Percentiles rank a stretch among this genome's conserved stretches.
phyloP scores from a whole-genome alignment of 176 grass and related monocot species.

The Tillandsia leiboldiana region DNA sequence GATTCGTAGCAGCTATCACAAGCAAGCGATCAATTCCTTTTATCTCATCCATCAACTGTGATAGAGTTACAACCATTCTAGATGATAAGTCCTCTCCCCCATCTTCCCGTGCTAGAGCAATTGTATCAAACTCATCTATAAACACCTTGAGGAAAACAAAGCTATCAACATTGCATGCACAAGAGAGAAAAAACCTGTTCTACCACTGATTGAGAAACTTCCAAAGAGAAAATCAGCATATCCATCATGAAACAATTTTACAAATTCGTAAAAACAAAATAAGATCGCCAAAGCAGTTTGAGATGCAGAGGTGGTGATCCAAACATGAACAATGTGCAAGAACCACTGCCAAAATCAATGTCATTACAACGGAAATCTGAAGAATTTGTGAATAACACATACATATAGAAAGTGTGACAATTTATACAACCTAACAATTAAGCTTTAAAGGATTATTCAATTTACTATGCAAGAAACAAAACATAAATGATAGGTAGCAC shows the following conservation, averaged over 20 bases:
- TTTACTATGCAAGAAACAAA: too few species aligned
- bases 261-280: background rate
- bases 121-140: slow-evolving; percentile 96
- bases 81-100: slow-evolving; percentile 73
- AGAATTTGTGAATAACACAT: too few species aligned
- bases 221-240: background rate
- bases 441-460: too few species aligned
- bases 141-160: slow-evolving; percentile 51
- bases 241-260: background rate
- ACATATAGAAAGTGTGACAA: too few species aligned
- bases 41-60: slow-evolving; percentile 92
- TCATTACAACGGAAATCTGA: too few species aligned
- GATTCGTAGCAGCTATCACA: slow-evolving; percentile 83
- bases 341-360: too few species aligned
- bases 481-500: too few species aligned
- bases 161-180: background rate
- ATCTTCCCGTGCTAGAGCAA: slow-evolving; percentile 82
- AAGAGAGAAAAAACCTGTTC: background rate
- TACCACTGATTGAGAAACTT: background rate
- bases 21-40: slow-evolving; percentile 56
- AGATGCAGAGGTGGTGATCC: too few species aligned
- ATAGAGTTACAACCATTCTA: slow-evolving; percentile 81
- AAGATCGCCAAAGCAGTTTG: background rate
- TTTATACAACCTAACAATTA: too few species aligned
- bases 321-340: too few species aligned